Conservation (phyloP, 2,329 filamentous ascomycete genomes). For the Ciborinia camelliae region DNA sequence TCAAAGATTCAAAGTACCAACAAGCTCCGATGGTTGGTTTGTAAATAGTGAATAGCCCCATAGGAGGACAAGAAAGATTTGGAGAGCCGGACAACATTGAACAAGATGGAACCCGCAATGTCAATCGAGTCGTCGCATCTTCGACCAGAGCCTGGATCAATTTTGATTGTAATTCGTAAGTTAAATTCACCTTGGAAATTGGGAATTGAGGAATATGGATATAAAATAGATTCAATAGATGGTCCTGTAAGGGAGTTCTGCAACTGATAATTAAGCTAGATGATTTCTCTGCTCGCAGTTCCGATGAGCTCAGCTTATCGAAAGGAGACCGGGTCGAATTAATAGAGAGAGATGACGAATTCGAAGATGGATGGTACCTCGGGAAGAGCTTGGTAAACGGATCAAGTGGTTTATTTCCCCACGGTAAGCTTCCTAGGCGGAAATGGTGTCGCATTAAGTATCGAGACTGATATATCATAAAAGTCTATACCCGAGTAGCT, state of each 20-base stretch:
- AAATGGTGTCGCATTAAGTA: slow-evolving; percentile 8
- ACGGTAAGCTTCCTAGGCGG: slow-evolving; percentile 53
- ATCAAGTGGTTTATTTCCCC: slow-evolving; percentile 76
- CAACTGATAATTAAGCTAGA: slow-evolving; percentile 50
- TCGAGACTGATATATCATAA: slow-evolving; percentile 22
- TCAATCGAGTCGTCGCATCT: slow-evolving; percentile 40
- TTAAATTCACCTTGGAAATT: slow-evolving; percentile 45
- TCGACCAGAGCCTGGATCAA: slow-evolving; percentile 59
- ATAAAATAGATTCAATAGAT: neutral
- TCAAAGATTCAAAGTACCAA: neutral
- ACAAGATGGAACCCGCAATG: slow-evolving; percentile 43
- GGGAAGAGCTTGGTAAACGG: slow-evolving; percentile 70
- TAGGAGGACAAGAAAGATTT: slow-evolving; percentile 2
- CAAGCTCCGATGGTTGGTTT: slow-evolving; percentile 4
- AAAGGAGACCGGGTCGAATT: slow-evolving; percentile 84
- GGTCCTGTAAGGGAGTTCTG: slow-evolving; percentile 1
- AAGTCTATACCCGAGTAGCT: slow-evolving; percentile 39
- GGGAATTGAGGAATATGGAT: slow-evolving; percentile 1
- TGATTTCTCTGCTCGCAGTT: slow-evolving; percentile 86
- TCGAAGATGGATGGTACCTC: slow-evolving; percentile 83
- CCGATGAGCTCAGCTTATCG: slow-evolving; percentile 83
- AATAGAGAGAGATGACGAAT: slow-evolving; percentile 82
- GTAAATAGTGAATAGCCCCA: neutral
- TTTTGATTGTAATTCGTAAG: slow-evolving; percentile 70
- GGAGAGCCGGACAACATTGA: slow-evolving; percentile 21